Conservation (phyloP, 106 monocot species). For the Amphibolis antarctica region DNA sequence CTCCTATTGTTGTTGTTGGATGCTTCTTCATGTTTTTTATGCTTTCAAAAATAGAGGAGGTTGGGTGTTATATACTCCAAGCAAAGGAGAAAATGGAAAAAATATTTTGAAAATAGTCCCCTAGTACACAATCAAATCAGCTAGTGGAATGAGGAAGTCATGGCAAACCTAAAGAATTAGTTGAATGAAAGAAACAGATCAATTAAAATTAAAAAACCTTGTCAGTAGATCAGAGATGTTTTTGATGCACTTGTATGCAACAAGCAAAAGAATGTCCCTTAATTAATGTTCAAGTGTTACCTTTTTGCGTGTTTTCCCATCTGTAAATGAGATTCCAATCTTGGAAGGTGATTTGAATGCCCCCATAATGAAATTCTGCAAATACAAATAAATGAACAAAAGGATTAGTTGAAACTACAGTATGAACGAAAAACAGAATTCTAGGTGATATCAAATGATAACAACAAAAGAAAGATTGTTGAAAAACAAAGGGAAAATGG, state of each 20-base stretch:
- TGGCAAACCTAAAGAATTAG: background rate
- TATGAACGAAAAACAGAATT: background rate
- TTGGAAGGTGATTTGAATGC: conserved; percentile 19
- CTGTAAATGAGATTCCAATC: conserved; percentile 13
- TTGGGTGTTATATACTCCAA: no score
- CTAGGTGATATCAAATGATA: background rate
- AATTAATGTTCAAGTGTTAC: background rate
- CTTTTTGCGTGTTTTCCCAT: conserved; percentile 27
- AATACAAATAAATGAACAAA: background rate
- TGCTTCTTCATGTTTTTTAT: no score
- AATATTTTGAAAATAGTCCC: no score
- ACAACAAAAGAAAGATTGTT: no score
- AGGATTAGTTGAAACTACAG: background rate
- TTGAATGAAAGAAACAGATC: background rate
- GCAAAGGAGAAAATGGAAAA: no score
- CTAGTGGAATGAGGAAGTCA: no score
- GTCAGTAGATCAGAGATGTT: background rate
- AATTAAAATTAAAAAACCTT: background rate
- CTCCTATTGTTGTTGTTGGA: no score
- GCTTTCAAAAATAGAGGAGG: no score
- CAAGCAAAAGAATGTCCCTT: background rate
- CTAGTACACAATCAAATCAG: no score
- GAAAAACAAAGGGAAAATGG: no score
- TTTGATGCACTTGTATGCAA: background rate
- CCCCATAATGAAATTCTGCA: conserved; percentile 22